A percentile compares a stretch with the other conserved stretches of the same genome.
These are phyloP conservation scores for Casuarina cunninghamiana DNA, from an alignment of 306 rosid species.

Conservation along the genomic window DNA sequence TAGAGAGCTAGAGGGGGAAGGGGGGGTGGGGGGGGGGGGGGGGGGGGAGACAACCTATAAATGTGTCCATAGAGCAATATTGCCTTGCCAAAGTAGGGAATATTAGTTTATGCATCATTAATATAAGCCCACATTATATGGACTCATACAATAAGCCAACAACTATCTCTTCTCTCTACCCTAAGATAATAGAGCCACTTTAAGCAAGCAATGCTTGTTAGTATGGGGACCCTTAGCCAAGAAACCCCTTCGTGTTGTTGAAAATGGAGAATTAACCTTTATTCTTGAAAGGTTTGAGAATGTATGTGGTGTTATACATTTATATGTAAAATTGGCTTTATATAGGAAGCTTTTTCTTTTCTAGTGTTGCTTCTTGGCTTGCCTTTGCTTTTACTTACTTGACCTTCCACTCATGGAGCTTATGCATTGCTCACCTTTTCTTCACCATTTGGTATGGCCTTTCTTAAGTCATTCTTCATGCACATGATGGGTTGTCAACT, in stretches of 20 bases:
- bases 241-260: conserved; percentile 81
- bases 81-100: too few species aligned
- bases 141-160: too few species aligned
- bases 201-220: conserved; percentile 97
- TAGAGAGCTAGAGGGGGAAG: too few species aligned
- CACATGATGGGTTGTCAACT: not conserved
- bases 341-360: not conserved
- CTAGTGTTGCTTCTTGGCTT: not conserved
- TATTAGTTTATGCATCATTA: too few species aligned
- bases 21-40: too few species aligned
- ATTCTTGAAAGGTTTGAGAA: conserved; percentile 94
- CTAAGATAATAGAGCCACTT: conserved; percentile 85
- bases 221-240: conserved; percentile 93
- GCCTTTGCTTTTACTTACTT: not conserved
- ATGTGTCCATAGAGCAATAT: too few species aligned
- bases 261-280: conserved; percentile 75
- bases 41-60: too few species aligned
- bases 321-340: too few species aligned
- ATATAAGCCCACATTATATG: too few species aligned
- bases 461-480: not conserved
- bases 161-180: conserved; percentile 25
- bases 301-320: conserved; percentile 38
- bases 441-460: not conserved
- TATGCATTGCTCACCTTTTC: not conserved
- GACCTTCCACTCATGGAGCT: not conserved